Conservation (phyloP, 2,329 filamentous ascomycete genomes). For the Ascochyta koolunga region DNA sequence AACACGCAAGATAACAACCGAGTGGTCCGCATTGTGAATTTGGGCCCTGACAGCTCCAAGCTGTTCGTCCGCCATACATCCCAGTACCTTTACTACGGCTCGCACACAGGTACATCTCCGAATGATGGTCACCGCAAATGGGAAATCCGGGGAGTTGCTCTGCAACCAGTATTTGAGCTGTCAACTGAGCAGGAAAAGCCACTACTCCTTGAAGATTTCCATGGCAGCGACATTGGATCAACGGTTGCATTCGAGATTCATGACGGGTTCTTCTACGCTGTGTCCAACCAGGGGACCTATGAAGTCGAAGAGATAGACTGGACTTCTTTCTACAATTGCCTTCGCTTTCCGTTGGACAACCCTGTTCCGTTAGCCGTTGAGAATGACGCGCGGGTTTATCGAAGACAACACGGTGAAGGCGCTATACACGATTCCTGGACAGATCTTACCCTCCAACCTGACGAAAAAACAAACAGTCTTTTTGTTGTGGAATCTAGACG, state of each 20-base stretch:
- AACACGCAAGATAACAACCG: constrained; percentile 30
- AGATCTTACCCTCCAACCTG: constrained; percentile 65
- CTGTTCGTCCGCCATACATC: constrained; percentile 72
- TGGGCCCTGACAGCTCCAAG: constrained; percentile 51
- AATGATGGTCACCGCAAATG: constrained; percentile 66
- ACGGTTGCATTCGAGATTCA: constrained; percentile 76
- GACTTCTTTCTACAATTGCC: constrained; percentile 72
- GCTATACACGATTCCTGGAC: constrained; percentile 78
- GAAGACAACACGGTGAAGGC: constrained; percentile 71
- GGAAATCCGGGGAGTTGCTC: constrained; percentile 58
- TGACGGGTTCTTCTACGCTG: constrained; percentile 68
- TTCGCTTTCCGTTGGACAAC: constrained; percentile 64
- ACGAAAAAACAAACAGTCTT: constrained; percentile 64
- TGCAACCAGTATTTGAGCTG: constrained; percentile 12
- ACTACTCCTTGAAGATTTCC: constrained; percentile 63
- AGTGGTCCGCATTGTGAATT: constrained; percentile 43
- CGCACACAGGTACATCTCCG: constrained; percentile 59
- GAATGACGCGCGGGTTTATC: constrained; percentile 62
- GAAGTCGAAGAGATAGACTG: constrained; percentile 69
- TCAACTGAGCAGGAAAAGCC: constrained; percentile 38
- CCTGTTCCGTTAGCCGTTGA: constrained; percentile 52
- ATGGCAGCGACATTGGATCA: constrained; percentile 69
- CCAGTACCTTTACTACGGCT: constrained; percentile 69
- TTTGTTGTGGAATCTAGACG: constrained; percentile 71
- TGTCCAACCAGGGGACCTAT: constrained; percentile 69